Evolutionary conservation across 345 rosid genomes (phyloP).

Genomic region (Pseudoturritis turrita): DNA sequence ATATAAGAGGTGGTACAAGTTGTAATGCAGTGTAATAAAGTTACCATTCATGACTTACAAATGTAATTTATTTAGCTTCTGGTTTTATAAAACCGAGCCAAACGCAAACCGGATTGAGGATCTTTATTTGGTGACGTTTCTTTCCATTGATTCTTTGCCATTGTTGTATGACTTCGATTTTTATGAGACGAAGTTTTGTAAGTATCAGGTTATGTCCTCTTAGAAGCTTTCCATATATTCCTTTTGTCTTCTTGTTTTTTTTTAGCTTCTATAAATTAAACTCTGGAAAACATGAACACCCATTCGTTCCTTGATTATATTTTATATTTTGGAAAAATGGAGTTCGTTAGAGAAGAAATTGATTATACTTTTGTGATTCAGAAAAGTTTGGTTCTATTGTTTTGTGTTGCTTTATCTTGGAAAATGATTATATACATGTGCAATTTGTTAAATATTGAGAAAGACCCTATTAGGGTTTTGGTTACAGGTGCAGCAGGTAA

Average conservation of each 20-base stretch:
- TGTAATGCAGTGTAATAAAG: too few relatives aligned
- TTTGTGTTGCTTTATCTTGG: constrained; percentile 44
- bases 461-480: constrained; percentile 56
- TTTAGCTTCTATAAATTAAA: constrained; percentile 7
- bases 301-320: constrained; percentile 5
- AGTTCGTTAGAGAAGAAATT: constrained; percentile 9
- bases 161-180: not conserved
- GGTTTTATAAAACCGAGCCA: too few relatives aligned
- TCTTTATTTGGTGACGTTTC: too few relatives aligned
- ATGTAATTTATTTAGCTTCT: too few relatives aligned
- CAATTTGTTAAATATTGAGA: constrained; percentile 44
- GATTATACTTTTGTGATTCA: constrained; percentile 37
- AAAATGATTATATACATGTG: constrained; percentile 60
- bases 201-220: constrained; percentile 30
- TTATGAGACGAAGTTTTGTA: constrained; percentile 3
- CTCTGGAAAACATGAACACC: constrained; percentile 9
- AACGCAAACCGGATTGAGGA: too few relatives aligned
- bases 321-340: constrained; percentile 25
- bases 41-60: too few relatives aligned
- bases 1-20: too few relatives aligned
- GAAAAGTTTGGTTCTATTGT: constrained; percentile 41
- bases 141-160: not conserved
- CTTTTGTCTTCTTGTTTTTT: not conserved
- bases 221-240: constrained; percentile 14
- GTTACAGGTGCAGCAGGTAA: constrained; percentile 87